Conservation (phyloP, 2,329 filamentous ascomycete genomes). For the Huntiella moniliformis region DNA sequence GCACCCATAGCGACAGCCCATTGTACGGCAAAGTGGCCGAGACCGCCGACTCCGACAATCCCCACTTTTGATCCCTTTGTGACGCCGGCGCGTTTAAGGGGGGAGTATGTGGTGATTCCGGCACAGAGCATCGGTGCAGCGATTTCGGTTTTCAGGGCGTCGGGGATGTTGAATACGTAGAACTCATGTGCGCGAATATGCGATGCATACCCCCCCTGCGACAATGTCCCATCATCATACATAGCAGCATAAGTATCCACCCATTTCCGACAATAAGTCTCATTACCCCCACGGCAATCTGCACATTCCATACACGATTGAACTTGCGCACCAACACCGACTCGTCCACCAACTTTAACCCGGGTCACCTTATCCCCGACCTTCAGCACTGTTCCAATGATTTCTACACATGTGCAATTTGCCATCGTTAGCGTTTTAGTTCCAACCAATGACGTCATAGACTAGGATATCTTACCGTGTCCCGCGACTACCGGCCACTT, state of each 20-base stretch:
- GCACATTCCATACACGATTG: constrained; percentile 46
- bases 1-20: constrained; percentile 47
- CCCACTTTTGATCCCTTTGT: constrained; percentile 59
- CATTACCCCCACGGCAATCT: constrained; percentile 46
- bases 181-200: constrained; percentile 61
- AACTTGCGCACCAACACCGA: constrained; percentile 51
- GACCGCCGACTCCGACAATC: constrained; percentile 51
- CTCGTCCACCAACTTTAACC: constrained; percentile 41
- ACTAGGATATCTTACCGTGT: constrained; percentile 21
- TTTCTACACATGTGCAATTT: constrained; percentile 24
- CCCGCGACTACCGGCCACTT: constrained; percentile 41
- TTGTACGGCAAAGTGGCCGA: constrained; percentile 49
- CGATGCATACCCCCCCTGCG: constrained; percentile 41
- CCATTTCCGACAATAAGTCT: constrained; percentile 48
- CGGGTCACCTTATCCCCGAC: constrained; percentile 43
- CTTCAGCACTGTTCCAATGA: constrained; percentile 43
- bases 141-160: constrained; percentile 37
- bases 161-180: constrained; percentile 55
- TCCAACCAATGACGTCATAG: constrained; percentile 32
- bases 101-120: constrained; percentile 59
- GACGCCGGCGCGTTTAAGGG: constrained; percentile 51
- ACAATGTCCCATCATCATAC: constrained; percentile 42
- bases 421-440: not conserved
- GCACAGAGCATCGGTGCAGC: constrained; percentile 71
- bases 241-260: constrained; percentile 40